Evolutionary conservation across 2,329 filamentous ascomycete genomes (phyloP).

Genomic region (Colletotrichum abscissum): DNA sequence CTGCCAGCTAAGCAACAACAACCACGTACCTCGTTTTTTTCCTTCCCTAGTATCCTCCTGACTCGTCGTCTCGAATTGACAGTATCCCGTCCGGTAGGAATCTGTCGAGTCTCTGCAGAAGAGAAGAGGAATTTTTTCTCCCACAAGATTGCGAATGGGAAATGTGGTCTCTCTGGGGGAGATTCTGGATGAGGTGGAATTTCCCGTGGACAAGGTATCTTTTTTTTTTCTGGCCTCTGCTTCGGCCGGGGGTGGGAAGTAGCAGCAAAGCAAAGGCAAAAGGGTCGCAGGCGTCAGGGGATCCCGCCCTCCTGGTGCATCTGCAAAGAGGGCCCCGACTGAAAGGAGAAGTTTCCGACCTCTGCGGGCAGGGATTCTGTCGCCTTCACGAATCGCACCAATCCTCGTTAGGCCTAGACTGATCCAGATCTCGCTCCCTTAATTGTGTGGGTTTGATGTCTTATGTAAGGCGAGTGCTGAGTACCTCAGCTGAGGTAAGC

Average conservation of each 20-base stretch:
- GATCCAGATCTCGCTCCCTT: slow-evolving; percentile 34
- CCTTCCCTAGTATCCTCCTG: background rate
- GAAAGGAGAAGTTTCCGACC: slow-evolving; percentile 26
- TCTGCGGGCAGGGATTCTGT: slow-evolving; percentile 16
- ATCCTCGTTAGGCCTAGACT: slow-evolving; percentile 19
- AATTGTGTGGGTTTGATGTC: slow-evolving; percentile 19
- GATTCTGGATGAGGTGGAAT: slow-evolving; percentile 29
- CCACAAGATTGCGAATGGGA: slow-evolving; percentile 18
- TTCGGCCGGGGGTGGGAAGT: slow-evolving; percentile 17
- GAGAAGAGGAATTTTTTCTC: slow-evolving; percentile 8
- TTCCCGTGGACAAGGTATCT: slow-evolving; percentile 31
- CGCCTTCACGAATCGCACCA: slow-evolving; percentile 25
- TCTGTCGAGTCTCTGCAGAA: background rate
- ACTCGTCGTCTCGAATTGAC: slow-evolving; percentile 1
- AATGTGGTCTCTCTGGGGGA: slow-evolving; percentile 33
- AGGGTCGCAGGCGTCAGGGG: slow-evolving; percentile 16
- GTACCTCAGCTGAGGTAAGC: background rate
- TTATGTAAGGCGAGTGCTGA: slow-evolving; percentile 13
- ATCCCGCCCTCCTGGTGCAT: background rate
- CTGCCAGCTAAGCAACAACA: slow-evolving; percentile 28
- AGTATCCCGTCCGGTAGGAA: background rate
- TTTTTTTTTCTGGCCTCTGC: slow-evolving; percentile 16
- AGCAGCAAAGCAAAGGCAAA: background rate
- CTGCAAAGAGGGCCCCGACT: slow-evolving; percentile 16
- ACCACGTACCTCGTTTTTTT: slow-evolving; percentile 19